phyloP scores from a whole-genome alignment of 2,329 filamentous ascomycete genomes.

The Microdochium paspali region DNA sequence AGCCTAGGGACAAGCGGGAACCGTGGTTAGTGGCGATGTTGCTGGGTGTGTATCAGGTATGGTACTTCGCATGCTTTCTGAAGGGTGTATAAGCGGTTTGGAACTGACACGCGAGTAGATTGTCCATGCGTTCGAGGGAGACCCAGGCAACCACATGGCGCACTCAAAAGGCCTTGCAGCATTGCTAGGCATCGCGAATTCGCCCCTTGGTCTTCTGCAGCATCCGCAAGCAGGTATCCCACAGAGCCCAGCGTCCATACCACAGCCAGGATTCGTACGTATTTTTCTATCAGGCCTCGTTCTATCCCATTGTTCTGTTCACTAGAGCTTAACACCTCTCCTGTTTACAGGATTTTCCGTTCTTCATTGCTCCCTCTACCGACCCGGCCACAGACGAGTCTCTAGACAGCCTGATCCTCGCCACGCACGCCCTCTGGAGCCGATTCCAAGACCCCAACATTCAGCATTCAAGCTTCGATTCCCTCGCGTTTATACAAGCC shows the following conservation, averaged over 20 bases:
- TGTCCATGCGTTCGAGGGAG: slow-evolving; percentile 2
- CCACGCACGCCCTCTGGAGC: not conserved
- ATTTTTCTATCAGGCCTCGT: too few species aligned
- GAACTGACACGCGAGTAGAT: slow-evolving; percentile 5
- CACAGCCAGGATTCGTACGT: too few species aligned
- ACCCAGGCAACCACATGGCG: not conserved
- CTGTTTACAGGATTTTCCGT: too few species aligned
- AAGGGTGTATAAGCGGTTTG: slow-evolving; percentile 4
- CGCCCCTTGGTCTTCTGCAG: not conserved
- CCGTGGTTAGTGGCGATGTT: slow-evolving; percentile 9
- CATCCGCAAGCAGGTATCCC: not conserved
- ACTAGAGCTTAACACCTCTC: too few species aligned
- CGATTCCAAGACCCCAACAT: not conserved
- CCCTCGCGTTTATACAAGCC: slow-evolving; percentile 1
- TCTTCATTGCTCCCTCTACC: not conserved
- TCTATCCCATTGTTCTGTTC: too few species aligned
- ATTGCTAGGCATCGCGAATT: not conserved
- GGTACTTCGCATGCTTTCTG: slow-evolving; percentile 5
- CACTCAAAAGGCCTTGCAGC: not conserved
- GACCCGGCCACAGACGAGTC: not conserved
- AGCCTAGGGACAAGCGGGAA: slow-evolving; percentile 4
- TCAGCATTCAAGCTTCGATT: not conserved
- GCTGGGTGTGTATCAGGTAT: slow-evolving; percentile 12
- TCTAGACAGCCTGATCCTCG: not conserved
- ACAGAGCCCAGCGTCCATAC: not conserved